These are phyloP conservation scores for Viridothelium virens DNA, from an alignment of 495 filamentous ascomycete species.

Conservation along the genomic window DNA sequence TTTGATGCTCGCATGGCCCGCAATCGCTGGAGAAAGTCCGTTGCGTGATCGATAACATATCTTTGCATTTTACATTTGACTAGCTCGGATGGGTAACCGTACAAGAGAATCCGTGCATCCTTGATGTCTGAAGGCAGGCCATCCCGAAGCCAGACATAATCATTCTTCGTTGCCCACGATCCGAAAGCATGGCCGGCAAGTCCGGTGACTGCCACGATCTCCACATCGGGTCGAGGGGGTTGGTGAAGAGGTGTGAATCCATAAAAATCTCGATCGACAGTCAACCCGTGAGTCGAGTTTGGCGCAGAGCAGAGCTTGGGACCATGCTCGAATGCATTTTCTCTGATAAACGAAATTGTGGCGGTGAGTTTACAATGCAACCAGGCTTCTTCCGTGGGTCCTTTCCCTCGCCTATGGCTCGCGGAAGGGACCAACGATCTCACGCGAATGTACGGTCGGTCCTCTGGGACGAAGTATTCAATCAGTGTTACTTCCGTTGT, in stretches of 20 bases:
- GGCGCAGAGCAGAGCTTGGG: neutral
- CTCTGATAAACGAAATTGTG: neutral
- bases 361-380: neutral
- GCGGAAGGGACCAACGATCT: slow-evolving; percentile 1
- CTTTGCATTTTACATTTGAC: neutral
- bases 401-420: neutral
- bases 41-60: slow-evolving; percentile 1
- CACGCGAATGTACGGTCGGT: neutral
- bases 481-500: neutral
- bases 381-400: neutral
- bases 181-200: neutral
- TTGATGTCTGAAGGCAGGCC: neutral
- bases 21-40: slow-evolving; percentile 6
- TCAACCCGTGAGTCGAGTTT: neutral
- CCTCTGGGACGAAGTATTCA: neutral
- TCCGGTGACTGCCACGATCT: neutral
- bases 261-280: neutral
- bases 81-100: neutral
- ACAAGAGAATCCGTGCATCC: neutral
- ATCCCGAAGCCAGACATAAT: neutral
- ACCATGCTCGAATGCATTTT: neutral
- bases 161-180: neutral
- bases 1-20: slow-evolving; percentile 5
- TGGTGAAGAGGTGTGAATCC: neutral
- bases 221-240: neutral